phyloP scores from a whole-genome alignment of 805 yeast species.

The Blastobotrys muscicola region DNA sequence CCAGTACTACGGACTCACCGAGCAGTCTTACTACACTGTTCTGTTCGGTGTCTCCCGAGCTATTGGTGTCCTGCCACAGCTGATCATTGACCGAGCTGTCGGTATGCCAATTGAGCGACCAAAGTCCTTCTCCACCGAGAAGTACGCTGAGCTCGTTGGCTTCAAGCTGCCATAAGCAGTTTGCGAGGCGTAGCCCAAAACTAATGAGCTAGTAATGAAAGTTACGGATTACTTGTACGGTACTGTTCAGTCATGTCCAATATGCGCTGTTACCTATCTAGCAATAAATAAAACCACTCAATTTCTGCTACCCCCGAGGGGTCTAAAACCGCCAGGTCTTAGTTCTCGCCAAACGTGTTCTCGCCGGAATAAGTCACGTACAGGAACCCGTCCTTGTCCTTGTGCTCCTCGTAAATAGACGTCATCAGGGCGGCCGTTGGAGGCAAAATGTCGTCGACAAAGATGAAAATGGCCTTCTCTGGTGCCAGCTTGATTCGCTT shows the following conservation, averaged over 20 bases:
- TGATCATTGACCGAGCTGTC: conserved; percentile 67
- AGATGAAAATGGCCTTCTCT: conserved; percentile 95
- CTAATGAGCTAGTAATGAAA: not conserved
- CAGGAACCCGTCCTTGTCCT: conserved; percentile 95
- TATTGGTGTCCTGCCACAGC: conserved; percentile 68
- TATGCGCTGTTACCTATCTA: no score
- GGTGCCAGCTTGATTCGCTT: conserved; percentile 92
- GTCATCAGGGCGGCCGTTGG: conserved; percentile 98
- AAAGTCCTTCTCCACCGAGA: conserved; percentile 43
- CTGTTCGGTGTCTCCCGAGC: conserved; percentile 78
- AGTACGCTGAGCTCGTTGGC: conserved; percentile 20
- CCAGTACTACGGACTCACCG: conserved; percentile 70
- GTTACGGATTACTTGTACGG: not conserved
- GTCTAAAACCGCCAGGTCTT: not conserved
- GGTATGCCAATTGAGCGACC: conserved; percentile 81
- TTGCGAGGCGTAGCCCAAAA: not conserved
- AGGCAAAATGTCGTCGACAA: conserved; percentile 93
- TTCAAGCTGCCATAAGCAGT: conserved; percentile 2
- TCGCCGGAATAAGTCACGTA: conserved; percentile 96
- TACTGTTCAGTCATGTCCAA: not conserved
- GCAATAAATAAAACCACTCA: not conserved
- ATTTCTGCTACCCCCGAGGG: not conserved
- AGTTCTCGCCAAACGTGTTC: conserved; percentile 74
- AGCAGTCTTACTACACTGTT: conserved; percentile 67
- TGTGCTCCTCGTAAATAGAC: conserved; percentile 89